Evolutionary conservation across 2,329 filamentous ascomycete genomes (phyloP).

Genomic region (Xylariaceae sp.): DNA sequence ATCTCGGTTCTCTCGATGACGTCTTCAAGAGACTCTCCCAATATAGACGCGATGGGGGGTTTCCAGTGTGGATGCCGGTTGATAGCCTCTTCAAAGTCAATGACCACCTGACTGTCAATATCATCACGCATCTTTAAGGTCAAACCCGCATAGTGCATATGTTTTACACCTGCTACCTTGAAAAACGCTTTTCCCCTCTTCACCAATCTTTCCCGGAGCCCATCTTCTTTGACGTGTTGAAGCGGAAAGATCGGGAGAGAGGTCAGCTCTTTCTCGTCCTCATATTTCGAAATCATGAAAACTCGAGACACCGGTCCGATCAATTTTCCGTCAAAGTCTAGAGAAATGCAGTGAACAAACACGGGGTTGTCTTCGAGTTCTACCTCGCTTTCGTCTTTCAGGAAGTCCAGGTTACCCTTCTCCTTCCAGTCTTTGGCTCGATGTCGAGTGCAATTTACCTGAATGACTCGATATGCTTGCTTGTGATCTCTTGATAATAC

Average conservation of each 20-base stretch:
- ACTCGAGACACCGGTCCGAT: conserved; percentile 29
- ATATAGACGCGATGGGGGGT: background rate
- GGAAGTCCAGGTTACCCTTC: background rate
- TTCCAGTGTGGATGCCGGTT: conserved; percentile 19
- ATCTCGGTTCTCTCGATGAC: too few relatives aligned
- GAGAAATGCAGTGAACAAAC: conserved; percentile 27
- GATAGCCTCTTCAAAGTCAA: conserved; percentile 37
- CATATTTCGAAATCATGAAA: conserved; percentile 30
- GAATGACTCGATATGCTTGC: conserved; percentile 5
- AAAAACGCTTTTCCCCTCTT: conserved; percentile 27
- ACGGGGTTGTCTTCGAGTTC: conserved; percentile 7
- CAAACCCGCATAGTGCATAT: conserved; percentile 37
- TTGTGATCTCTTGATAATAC: conserved; percentile 1
- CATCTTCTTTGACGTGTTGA: conserved; percentile 6
- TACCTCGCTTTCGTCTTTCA: conserved; percentile 1
- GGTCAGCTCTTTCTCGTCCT: conserved; percentile 27
- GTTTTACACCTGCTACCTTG: conserved; percentile 20
- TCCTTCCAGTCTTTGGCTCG: background rate
- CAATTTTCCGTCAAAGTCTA: conserved; percentile 36
- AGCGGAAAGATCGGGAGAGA: conserved; percentile 33
- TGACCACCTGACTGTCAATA: conserved; percentile 38
- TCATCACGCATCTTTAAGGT: conserved; percentile 33
- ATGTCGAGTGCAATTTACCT: conserved; percentile 1
- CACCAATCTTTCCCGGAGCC: conserved; percentile 11
- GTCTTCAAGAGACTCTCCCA: background rate